phyloP scores from a whole-genome alignment of 2,329 filamentous ascomycete genomes.

The Pezicula neosporulosa region DNA sequence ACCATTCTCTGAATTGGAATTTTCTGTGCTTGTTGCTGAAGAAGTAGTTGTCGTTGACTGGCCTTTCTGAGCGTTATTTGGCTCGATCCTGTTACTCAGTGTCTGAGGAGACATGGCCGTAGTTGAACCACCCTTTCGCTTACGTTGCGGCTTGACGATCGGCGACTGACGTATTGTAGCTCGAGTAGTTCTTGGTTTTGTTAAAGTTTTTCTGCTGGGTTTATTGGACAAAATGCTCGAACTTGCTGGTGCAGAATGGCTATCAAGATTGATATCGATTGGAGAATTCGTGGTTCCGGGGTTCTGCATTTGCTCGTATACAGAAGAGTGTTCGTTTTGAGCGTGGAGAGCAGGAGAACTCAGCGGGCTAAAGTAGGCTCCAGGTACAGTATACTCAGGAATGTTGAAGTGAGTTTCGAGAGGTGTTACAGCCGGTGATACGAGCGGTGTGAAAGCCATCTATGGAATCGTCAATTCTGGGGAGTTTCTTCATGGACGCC shows the following conservation, averaged over 20 bases:
- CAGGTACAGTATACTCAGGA: constrained; percentile 54
- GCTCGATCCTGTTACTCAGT: constrained; percentile 31
- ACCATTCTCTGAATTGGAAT: constrained; percentile 51
- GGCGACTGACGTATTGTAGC: constrained; percentile 32
- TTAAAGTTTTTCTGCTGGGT: constrained; percentile 18
- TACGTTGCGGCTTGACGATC: constrained; percentile 32
- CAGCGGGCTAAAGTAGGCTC: constrained; percentile 77
- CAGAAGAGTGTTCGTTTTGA: constrained; percentile 51
- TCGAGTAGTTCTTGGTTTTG: constrained; percentile 23
- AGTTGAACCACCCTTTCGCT: constrained; percentile 38
- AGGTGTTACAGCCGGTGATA: constrained; percentile 81
- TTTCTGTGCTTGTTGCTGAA: constrained; percentile 38
- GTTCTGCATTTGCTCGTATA: constrained; percentile 31
- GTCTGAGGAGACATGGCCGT: constrained; percentile 40
- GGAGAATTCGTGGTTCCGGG: constrained; percentile 31
- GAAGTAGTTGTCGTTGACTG: constrained; percentile 34
- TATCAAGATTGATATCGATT: constrained; percentile 25
- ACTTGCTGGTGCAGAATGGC: constrained; percentile 21
- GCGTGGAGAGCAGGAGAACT: constrained; percentile 78
- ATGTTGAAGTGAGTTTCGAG: constrained; percentile 65
- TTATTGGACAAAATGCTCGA: constrained; percentile 17
- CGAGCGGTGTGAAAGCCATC: constrained; percentile 77
- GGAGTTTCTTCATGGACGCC: constrained; percentile 6
- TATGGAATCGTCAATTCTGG: constrained; percentile 29
- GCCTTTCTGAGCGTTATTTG: constrained; percentile 26